Evolutionary conservation across 768 basidiomycete genomes (phyloP).

Genomic region (Amanita pallidorosea): DNA sequence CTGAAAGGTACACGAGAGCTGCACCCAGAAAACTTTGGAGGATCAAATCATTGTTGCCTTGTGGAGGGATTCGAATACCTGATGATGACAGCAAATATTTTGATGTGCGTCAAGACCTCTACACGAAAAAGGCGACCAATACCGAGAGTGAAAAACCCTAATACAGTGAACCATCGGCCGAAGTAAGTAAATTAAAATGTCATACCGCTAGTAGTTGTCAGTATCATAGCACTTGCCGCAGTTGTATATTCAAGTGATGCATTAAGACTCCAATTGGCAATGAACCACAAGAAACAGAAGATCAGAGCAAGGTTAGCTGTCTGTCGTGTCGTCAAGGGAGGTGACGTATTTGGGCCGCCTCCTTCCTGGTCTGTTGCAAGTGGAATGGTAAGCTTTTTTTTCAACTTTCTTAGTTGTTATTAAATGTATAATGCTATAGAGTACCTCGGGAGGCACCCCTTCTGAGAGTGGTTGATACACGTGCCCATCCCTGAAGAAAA

Average conservation of each 20-base stretch:
- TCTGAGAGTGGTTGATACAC: slow-evolving; percentile 19
- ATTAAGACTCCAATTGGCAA: slow-evolving; percentile 89
- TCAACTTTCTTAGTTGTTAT: neutral
- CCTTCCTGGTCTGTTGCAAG: neutral
- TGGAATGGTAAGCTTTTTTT: neutral
- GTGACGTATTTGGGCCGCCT: neutral
- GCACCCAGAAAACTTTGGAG: slow-evolving; percentile 67
- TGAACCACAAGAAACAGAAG: slow-evolving; percentile 90
- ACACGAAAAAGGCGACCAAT: slow-evolving; percentile 77
- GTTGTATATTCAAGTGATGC: slow-evolving; percentile 78
- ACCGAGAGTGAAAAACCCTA: slow-evolving; percentile 89
- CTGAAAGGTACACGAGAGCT: slow-evolving; percentile 80
- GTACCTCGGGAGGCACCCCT: neutral
- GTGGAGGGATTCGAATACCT: slow-evolving; percentile 37
- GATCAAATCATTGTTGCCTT: neutral
- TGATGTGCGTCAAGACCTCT: slow-evolving; percentile 62
- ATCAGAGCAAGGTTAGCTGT: slow-evolving; percentile 69
- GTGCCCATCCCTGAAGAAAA: slow-evolving; percentile 6
- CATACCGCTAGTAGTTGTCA: slow-evolving; percentile 84
- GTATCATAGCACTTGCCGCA: slow-evolving; percentile 88
- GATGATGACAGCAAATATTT: slow-evolving; percentile 65
- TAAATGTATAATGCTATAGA: neutral
- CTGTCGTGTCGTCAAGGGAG: slow-evolving; percentile 42
- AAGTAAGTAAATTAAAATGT: slow-evolving; percentile 1
- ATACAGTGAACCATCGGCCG: neutral